Evolutionary conservation across 2,329 filamentous ascomycete species (phyloP).

Genomic region (Fusarium brachygibbosum): DNA sequence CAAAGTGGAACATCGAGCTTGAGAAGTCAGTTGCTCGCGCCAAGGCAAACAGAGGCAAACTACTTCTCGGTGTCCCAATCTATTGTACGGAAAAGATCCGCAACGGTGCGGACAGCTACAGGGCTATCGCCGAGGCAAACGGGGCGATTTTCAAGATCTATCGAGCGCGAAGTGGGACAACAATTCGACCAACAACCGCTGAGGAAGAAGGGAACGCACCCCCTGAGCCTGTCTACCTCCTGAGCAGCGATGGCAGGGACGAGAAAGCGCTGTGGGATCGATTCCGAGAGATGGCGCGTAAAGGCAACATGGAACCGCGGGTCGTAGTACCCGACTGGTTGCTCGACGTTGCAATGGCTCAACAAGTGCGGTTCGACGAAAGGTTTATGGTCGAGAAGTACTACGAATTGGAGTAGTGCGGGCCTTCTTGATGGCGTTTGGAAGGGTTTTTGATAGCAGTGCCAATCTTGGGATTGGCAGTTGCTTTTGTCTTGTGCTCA

Average conservation of each 20-base stretch:
- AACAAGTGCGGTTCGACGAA: constrained; percentile 78
- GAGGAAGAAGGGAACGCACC: constrained; percentile 72
- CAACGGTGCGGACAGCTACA: constrained; percentile 87
- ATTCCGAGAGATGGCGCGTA: constrained; percentile 83
- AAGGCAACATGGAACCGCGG: constrained; percentile 82
- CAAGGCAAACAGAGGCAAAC: constrained; percentile 78
- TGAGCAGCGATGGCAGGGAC: constrained; percentile 75
- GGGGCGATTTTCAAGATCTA: constrained; percentile 86
- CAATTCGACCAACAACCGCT: constrained; percentile 73
- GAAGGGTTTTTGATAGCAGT: constrained; percentile 21
- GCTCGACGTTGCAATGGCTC: constrained; percentile 88
- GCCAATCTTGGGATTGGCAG: constrained; percentile 24
- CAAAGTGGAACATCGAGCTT: constrained; percentile 77
- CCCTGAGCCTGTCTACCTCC: constrained; percentile 83
- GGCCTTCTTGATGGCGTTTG: constrained; percentile 41
- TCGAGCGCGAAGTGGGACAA: constrained; percentile 77
- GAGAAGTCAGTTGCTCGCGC: constrained; percentile 77
- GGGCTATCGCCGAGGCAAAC: constrained; percentile 88
- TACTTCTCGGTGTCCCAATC: constrained; percentile 81
- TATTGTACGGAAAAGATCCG: constrained; percentile 86
- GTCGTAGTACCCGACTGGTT: constrained; percentile 92
- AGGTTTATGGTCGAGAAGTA: constrained; percentile 69
- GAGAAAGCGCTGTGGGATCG: constrained; percentile 83
- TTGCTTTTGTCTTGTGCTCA: constrained; percentile 12
- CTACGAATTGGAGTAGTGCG: constrained; percentile 48